phyloP scores from a whole-genome alignment of 257 asterid species.

The Schizonepeta tenuifolia region DNA sequence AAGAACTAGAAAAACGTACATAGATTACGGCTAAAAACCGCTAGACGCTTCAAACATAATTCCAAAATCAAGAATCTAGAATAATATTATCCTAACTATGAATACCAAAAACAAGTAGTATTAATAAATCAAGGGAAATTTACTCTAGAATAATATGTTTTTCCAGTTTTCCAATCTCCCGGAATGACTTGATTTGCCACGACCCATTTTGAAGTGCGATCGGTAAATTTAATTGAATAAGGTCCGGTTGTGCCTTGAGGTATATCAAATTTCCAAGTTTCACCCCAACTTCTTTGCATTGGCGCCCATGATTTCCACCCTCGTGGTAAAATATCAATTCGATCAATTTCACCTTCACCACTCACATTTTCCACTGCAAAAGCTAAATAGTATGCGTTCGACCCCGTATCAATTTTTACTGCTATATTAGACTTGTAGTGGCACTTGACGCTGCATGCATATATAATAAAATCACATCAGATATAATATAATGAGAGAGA shows the following conservation, averaged over 20 bases:
- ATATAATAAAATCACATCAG: neutral
- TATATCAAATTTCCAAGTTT: slow-evolving; percentile 29
- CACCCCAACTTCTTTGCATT: slow-evolving; percentile 42
- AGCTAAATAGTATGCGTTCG: slow-evolving; percentile 38
- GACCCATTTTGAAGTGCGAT: neutral
- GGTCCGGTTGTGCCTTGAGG: slow-evolving; percentile 27
- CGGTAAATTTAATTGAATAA: slow-evolving; percentile 34
- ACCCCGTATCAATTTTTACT: slow-evolving; percentile 34
- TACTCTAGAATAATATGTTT: slow-evolving; percentile 16
- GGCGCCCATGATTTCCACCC: slow-evolving; percentile 24
- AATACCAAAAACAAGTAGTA: too few species aligned
- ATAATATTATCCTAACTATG: neutral
- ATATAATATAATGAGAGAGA: too few species aligned
- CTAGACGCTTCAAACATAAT: neutral
- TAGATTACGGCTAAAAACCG: too few species aligned
- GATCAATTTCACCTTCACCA: slow-evolving; percentile 48
- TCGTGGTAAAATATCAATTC: slow-evolving; percentile 29
- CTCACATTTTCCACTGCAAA: slow-evolving; percentile 36
- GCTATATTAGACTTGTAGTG: slow-evolving; percentile 12
- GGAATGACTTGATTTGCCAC: slow-evolving; percentile 10
- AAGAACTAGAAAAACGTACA: too few species aligned
- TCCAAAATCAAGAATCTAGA: neutral
- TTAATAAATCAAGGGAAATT: slow-evolving; percentile 13
- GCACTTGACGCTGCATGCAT: slow-evolving; percentile 40
- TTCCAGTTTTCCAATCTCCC: neutral